Evolutionary conservation across 2,329 filamentous ascomycete genomes (phyloP).

Genomic region (Lecanicillium sp.): DNA sequence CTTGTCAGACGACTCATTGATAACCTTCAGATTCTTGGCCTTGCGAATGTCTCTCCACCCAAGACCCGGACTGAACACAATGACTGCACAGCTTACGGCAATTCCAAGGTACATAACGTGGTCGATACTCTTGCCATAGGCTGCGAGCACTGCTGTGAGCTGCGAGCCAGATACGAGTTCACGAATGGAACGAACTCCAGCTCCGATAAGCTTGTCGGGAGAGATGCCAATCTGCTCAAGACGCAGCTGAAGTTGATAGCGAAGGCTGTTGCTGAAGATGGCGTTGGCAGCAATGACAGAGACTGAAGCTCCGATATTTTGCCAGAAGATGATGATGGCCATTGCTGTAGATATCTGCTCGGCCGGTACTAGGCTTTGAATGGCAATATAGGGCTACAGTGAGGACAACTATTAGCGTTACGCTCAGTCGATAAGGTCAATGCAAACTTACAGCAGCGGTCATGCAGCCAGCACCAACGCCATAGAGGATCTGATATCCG

Average conservation of each 20-base stretch:
- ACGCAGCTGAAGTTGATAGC: neutral
- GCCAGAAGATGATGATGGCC: constrained; percentile 21
- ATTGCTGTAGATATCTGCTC: constrained; percentile 22
- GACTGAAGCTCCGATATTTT: constrained; percentile 21
- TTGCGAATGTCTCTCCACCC: neutral
- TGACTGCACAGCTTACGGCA: neutral
- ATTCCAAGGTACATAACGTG: neutral
- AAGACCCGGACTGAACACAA: neutral
- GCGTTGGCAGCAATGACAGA: constrained; percentile 21
- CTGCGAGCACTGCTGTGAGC: neutral
- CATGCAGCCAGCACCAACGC: constrained; percentile 15
- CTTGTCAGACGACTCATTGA: too few relatives aligned
- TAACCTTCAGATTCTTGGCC: neutral
- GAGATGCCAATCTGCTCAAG: neutral
- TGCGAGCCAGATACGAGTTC: neutral
- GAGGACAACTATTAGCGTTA: neutral
- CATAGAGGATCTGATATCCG: constrained; percentile 17
- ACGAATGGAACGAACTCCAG: neutral
- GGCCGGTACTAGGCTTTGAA: constrained; percentile 20
- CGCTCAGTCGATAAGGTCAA: neutral
- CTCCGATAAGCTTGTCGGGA: neutral
- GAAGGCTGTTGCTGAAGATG: constrained; percentile 19
- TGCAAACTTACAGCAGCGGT: neutral
- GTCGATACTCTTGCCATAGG: neutral
- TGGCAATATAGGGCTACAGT: constrained; percentile 20